phyloP scores from a whole-genome alignment of 2,329 filamentous ascomycete species.

The Fusarium abutilonis region DNA sequence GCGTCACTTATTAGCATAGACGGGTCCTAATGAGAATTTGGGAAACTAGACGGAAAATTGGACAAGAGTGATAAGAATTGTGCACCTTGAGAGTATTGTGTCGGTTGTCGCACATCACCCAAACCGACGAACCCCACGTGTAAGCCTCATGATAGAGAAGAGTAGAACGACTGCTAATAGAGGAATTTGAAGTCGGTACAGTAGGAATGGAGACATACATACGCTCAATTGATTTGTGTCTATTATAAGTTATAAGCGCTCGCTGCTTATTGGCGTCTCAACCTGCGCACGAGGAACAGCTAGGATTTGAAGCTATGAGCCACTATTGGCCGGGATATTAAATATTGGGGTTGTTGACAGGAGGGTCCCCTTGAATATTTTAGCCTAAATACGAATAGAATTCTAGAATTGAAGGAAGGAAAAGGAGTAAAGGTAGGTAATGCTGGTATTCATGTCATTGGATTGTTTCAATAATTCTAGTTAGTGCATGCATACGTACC shows the following conservation, averaged over 20 bases:
- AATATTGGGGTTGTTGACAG: not conserved
- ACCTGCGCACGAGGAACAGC: constrained; percentile 29
- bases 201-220: not conserved
- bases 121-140: not conserved
- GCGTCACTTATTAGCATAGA: constrained; percentile 16
- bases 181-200: not conserved
- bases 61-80: not conserved
- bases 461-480: not conserved
- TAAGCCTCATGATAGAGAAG: constrained; percentile 6
- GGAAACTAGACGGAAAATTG: constrained; percentile 8
- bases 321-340: constrained; percentile 37
- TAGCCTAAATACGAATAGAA: constrained; percentile 37
- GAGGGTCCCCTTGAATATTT: constrained; percentile 15
- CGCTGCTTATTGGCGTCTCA: constrained; percentile 35
- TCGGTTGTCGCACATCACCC: not conserved
- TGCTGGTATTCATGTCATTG: not conserved
- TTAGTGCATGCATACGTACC: too few relatives aligned
- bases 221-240: too few relatives aligned
- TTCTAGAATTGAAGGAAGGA: constrained; percentile 9
- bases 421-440: not conserved
- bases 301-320: constrained; percentile 10
- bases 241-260: constrained; percentile 39
- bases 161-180: not conserved
- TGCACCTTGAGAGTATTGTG: not conserved
- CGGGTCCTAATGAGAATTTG: constrained; percentile 27